phyloP scores from a whole-genome alignment of 2,329 filamentous ascomycete genomes.

The Aspergillus unguis region DNA sequence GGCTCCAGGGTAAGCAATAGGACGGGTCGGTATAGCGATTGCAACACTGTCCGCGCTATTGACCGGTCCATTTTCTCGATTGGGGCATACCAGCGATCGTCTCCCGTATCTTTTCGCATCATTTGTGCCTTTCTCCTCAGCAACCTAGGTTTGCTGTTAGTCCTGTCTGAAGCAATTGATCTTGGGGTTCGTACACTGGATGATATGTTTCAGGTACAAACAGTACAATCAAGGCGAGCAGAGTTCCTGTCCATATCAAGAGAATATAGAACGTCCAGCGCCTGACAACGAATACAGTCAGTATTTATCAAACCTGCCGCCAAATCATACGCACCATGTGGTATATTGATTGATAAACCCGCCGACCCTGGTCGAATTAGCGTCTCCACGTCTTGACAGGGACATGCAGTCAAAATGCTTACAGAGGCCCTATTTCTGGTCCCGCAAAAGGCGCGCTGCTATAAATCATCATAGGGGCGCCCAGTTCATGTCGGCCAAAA shows the following conservation, averaged over 20 bases:
- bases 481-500: slow-evolving; percentile 66
- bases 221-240: slow-evolving; percentile 63
- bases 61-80: slow-evolving; percentile 71
- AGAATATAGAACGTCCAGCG: slow-evolving; percentile 82
- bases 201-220: slow-evolving; percentile 87
- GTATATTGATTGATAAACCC: slow-evolving; percentile 78
- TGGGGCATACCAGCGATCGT: slow-evolving; percentile 70
- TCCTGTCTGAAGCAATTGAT: slow-evolving; percentile 20
- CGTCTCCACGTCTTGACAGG: neutral
- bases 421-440: slow-evolving; percentile 55
- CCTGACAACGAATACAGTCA: slow-evolving; percentile 31
- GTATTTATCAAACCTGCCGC: slow-evolving; percentile 5
- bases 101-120: slow-evolving; percentile 71
- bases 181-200: slow-evolving; percentile 41
- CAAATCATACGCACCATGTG: slow-evolving; percentile 50
- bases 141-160: slow-evolving; percentile 42
- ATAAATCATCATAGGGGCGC: slow-evolving; percentile 80
- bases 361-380: slow-evolving; percentile 45
- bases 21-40: slow-evolving; percentile 64
- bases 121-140: slow-evolving; percentile 68
- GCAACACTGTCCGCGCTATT: slow-evolving; percentile 58
- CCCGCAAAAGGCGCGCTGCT: slow-evolving; percentile 60
- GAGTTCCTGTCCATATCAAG: slow-evolving; percentile 71
- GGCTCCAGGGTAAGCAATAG: slow-evolving; percentile 76
- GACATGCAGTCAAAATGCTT: slow-evolving; percentile 14